Conservation (phyloP, 2,329 filamentous ascomycete genomes). For the Fusarium pseudoanthophilum region DNA sequence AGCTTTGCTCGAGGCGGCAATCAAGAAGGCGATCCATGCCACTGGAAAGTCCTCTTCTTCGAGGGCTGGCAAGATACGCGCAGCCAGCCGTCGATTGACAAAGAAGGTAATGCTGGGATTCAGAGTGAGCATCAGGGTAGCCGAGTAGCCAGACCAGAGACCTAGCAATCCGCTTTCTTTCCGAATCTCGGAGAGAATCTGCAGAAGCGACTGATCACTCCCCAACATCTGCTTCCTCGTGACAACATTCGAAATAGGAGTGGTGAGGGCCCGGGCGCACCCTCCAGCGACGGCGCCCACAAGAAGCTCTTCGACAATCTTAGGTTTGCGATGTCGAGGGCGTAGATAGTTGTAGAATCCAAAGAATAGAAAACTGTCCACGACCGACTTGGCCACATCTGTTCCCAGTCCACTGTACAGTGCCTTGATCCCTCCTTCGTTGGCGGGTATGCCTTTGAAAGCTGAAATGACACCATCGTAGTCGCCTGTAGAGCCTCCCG, state of each 20-base stretch:
- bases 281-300: slow-evolving; percentile 80
- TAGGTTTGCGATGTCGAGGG: slow-evolving; percentile 59
- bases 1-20: slow-evolving; percentile 82
- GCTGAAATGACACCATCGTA: slow-evolving; percentile 77
- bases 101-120: slow-evolving; percentile 91
- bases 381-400: slow-evolving; percentile 73
- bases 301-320: slow-evolving; percentile 76
- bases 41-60: slow-evolving; percentile 55
- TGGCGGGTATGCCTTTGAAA: slow-evolving; percentile 73
- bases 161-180: slow-evolving; percentile 77
- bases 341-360: slow-evolving; percentile 74
- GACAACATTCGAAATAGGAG: slow-evolving; percentile 84
- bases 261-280: slow-evolving; percentile 79
- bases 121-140: slow-evolving; percentile 80
- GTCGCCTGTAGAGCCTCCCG: slow-evolving; percentile 57
- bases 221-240: slow-evolving; percentile 80
- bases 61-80: slow-evolving; percentile 63
- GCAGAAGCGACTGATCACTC: slow-evolving; percentile 53
- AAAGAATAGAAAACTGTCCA: slow-evolving; percentile 88
- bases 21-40: slow-evolving; percentile 56
- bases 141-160: slow-evolving; percentile 90
- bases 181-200: slow-evolving; percentile 72
- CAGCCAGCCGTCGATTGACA: slow-evolving; percentile 77
- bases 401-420: slow-evolving; percentile 75
- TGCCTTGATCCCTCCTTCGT: slow-evolving; percentile 75